Evolutionary conservation across 2,329 filamentous ascomycete species (phyloP).

Genomic region (Nemania sp.): DNA sequence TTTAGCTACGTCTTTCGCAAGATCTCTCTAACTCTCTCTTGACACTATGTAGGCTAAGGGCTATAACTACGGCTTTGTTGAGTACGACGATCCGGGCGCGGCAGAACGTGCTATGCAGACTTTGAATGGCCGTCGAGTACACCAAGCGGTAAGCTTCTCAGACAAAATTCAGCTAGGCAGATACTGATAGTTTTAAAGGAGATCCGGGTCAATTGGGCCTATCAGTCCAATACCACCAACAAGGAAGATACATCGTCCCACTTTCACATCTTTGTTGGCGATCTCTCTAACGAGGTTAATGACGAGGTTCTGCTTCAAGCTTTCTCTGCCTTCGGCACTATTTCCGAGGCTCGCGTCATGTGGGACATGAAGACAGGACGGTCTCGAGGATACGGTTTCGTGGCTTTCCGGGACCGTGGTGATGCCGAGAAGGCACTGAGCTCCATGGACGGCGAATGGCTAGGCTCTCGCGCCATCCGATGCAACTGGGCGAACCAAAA

Average conservation of each 20-base stretch:
- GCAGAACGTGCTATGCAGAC: constrained; percentile 98
- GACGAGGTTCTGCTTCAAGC: constrained; percentile 92
- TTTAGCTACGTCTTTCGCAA: too few relatives aligned
- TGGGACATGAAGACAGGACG: constrained; percentile 99
- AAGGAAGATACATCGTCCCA: constrained; percentile 98
- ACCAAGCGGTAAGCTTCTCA: constrained; percentile 75
- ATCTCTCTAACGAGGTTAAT: constrained; percentile 97
- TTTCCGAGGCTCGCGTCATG: constrained; percentile 98
- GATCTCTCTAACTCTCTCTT: too few relatives aligned
- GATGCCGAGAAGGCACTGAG: constrained; percentile 96
- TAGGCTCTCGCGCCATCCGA: constrained; percentile 94
- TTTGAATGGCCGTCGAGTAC: constrained; percentile 90
- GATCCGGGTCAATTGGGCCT: constrained; percentile 99
- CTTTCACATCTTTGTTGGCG: constrained; percentile 98
- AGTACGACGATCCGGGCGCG: constrained; percentile 96
- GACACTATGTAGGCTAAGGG: constrained; percentile 96
- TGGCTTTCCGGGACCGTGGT: constrained; percentile 89
- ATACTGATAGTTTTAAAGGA: constrained; percentile 60
- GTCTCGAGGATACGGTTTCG: constrained; percentile 93
- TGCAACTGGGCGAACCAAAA: constrained; percentile 99
- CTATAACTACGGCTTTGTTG: constrained; percentile 98
- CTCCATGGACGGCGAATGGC: constrained; percentile 99
- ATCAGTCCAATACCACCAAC: constrained; percentile 89
- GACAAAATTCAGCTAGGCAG: neutral
- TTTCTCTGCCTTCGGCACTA: constrained; percentile 92